Percentiles rank a stretch among this genome's conserved stretches.
These are phyloP conservation scores for Aspergillus uvarum DNA, from an alignment of 2,329 filamentous ascomycete species.

Conservation along the genomic window DNA sequence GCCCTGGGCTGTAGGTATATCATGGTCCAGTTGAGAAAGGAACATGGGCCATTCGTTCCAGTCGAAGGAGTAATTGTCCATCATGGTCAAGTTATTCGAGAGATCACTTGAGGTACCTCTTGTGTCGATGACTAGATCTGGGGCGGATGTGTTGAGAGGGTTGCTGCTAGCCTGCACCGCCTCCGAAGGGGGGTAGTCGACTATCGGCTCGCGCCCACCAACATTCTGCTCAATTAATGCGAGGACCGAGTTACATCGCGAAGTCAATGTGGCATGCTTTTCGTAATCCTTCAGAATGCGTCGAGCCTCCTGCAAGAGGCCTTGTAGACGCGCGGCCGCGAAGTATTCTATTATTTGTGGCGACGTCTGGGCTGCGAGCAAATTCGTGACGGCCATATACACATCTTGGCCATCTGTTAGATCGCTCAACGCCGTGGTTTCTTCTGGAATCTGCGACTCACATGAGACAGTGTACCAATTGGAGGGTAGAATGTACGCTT, in stretches of 20 bases:
- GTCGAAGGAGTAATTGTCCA: conserved; percentile 13
- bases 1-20: conserved; percentile 16
- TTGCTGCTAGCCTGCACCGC: too few relatives aligned
- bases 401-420: conserved; percentile 1
- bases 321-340: neutral
- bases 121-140: neutral
- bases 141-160: neutral
- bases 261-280: neutral
- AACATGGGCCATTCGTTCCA: conserved; percentile 18
- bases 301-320: neutral
- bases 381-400: conserved; percentile 15
- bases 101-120: neutral
- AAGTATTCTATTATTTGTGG: conserved; percentile 11
- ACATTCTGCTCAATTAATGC: neutral
- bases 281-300: neutral
- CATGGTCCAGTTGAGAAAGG: conserved; percentile 12
- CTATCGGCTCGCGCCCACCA: too few relatives aligned
- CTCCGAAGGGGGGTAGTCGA: neutral
- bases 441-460: neutral
- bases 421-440: neutral
- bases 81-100: neutral
- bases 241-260: neutral
- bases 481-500: neutral
- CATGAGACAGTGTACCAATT: conserved; percentile 3
- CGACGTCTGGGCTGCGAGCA: conserved; percentile 12